Base-by-base conservation (phyloP, 768 basidiomycete genomes). In the Paxillus ammoniavirescens region DNA sequence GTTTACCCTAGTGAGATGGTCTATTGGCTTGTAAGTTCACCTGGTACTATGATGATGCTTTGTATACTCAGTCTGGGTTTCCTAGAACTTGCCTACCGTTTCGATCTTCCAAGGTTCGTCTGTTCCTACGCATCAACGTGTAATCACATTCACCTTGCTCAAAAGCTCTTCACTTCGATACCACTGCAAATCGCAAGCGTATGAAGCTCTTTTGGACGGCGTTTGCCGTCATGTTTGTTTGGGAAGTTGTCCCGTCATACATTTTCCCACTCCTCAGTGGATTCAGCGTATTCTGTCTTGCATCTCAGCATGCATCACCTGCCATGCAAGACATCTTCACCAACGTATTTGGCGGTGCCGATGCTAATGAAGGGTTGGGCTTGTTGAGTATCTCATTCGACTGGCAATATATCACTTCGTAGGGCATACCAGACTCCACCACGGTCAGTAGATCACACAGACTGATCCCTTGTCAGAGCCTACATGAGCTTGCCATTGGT, bases 341-440 rank as follows among this genome's bases (percentile, higher is more conserved):
- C 4, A 69, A 74, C 30, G 59, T 89, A 0, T 87, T 89, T 53
- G 87, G 87, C 28, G 87, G 87, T 4, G 71, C 79, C 3, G 74
- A 81, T 31, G 84, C 78, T 30, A 89, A 88, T 59, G 86, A 89
- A 65, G 86, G 85, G 0, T 72, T 88, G 38, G 86, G 86, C 0
- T 60, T 87, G 17, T 52, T 82, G 38, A 80, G 78, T 30, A 53
- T 88, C 38, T 81, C 81, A 15, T 77, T 87, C 43, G 86, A 87
- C 59, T 89, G 67, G 67, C 66, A 68, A 26, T 44, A 57, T 52
- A 74, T 77, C 14, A 54, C 53, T 23, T 54, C 53, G 53, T 54
- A 43, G 26, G 26, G 53, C 44, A 18, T n/a, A 5, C 28, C 21
- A 21, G 21, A 21, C 21, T 21, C 21, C 21, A 3, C 6, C 35